phyloP scores from a whole-genome alignment of 192 early-diverging fungal species.

The Radiomyces spectabilis region DNA sequence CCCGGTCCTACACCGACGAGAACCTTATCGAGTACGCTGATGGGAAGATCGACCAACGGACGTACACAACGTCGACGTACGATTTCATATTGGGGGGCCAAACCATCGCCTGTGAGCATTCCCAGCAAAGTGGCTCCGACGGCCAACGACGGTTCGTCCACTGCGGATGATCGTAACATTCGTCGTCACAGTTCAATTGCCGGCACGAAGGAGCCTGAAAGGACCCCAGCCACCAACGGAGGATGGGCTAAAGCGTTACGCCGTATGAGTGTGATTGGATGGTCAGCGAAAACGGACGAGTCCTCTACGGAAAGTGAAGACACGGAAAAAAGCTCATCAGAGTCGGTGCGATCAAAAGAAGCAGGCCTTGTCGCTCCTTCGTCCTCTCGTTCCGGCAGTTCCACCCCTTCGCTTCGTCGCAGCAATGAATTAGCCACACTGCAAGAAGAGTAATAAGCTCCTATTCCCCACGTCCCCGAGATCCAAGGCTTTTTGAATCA shows the following conservation, averaged over 20 bases:
- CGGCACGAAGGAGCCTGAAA: background rate
- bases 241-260: constrained; percentile 26
- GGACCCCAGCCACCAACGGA: background rate
- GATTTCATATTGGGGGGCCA: constrained; percentile 30
- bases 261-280: constrained; percentile 22
- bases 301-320: too few species aligned
- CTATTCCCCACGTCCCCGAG: too few species aligned
- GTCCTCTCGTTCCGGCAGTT: constrained; percentile 8
- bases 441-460: constrained; percentile 21
- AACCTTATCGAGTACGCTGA: constrained; percentile 9
- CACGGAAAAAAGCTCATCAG: background rate
- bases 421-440: constrained; percentile 22
- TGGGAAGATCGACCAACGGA: background rate
- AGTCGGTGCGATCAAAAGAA: constrained; percentile 1
- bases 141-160: background rate
- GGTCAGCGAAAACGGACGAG: too few species aligned
- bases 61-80: constrained; percentile 24
- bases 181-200: constrained; percentile 1
- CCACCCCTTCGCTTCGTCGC: constrained; percentile 13
- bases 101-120: constrained; percentile 1
- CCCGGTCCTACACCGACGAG: constrained; percentile 11
- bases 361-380: background rate
- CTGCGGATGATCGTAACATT: background rate
- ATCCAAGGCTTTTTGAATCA: too few species aligned
- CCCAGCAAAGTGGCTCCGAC: background rate